These are phyloP conservation scores for Chlamydomonas sp. DNA, from an alignment of 139 green algal species.

Conservation along the genomic window DNA sequence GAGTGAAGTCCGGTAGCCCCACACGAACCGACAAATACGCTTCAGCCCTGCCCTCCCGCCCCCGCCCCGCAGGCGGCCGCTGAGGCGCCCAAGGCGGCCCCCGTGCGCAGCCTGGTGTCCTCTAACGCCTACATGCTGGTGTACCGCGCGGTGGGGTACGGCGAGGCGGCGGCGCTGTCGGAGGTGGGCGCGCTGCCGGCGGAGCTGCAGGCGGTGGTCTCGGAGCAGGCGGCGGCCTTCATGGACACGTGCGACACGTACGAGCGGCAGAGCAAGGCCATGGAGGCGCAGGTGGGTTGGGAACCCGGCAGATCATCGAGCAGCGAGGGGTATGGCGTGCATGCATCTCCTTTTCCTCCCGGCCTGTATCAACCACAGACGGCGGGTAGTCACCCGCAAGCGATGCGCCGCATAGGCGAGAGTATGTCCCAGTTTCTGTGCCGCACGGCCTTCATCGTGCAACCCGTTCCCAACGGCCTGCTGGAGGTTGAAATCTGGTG, in stretches of 20 bases:
- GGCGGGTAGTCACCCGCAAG: too few species aligned
- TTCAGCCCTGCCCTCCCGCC: too few species aligned
- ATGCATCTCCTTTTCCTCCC: too few species aligned
- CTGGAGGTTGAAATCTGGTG: too few species aligned
- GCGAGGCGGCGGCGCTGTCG: constrained; percentile 8
- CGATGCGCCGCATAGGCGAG: too few species aligned
- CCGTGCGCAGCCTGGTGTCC: neutral
- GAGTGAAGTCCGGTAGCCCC: too few species aligned
- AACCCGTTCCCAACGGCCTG: too few species aligned
- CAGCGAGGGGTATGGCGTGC: too few species aligned
- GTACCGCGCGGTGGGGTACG: constrained; percentile 62
- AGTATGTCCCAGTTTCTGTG: too few species aligned
- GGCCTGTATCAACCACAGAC: too few species aligned
- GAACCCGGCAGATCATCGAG: neutral
- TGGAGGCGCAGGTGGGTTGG: constrained; percentile 30
- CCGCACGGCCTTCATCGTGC: too few species aligned
- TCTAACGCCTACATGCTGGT: constrained; percentile 86
- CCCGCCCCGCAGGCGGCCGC: neutral
- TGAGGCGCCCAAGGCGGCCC: neutral
- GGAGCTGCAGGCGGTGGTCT: constrained; percentile 45
- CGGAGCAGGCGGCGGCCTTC: constrained; percentile 35
- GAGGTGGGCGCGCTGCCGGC: neutral
- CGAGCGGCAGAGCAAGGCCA: constrained; percentile 27
- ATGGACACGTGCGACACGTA: constrained; percentile 3
- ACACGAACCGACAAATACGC: too few species aligned